Conservation (phyloP, 2,329 filamentous ascomycete species). For the Talaromyces sp. region DNA sequence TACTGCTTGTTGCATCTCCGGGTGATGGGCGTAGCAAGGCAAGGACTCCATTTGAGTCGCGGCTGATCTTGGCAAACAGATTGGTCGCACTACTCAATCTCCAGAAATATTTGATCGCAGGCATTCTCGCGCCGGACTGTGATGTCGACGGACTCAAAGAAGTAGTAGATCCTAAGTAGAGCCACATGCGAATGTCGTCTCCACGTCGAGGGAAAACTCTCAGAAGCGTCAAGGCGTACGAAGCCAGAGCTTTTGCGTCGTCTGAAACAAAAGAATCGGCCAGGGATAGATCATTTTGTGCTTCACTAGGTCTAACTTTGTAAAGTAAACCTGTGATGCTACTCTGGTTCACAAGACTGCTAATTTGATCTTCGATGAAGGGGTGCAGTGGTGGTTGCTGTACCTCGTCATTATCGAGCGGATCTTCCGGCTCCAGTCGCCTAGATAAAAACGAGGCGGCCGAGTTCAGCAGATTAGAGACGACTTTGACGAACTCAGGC, state of each 20-base stretch:
- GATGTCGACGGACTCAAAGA: constrained; percentile 33
- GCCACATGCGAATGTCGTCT: constrained; percentile 91
- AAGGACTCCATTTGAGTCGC: constrained; percentile 57
- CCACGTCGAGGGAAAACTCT: constrained; percentile 76
- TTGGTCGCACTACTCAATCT: constrained; percentile 57
- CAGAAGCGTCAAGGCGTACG: constrained; percentile 80
- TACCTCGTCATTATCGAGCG: constrained; percentile 27
- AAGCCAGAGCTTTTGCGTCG: constrained; percentile 72
- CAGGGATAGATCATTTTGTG: neutral
- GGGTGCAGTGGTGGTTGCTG: constrained; percentile 35
- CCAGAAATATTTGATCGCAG: constrained; percentile 84
- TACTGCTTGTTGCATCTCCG: constrained; percentile 36
- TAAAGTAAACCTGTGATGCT: constrained; percentile 65
- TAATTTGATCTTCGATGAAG: constrained; percentile 64
- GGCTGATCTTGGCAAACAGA: constrained; percentile 56
- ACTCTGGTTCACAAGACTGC: constrained; percentile 69
- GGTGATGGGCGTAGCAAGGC: constrained; percentile 50
- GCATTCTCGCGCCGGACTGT: constrained; percentile 43
- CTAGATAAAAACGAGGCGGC: constrained; percentile 54
- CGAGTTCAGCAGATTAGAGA: constrained; percentile 55
- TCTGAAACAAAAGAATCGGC: constrained; percentile 41
- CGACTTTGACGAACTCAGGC: constrained; percentile 53
- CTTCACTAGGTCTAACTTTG: constrained; percentile 29
- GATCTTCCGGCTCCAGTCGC: constrained; percentile 44
- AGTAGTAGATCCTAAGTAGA: constrained; percentile 71